Base-by-base conservation (phyloP, 139 green algal genomes). In the Micractinium conductrix region DNA sequence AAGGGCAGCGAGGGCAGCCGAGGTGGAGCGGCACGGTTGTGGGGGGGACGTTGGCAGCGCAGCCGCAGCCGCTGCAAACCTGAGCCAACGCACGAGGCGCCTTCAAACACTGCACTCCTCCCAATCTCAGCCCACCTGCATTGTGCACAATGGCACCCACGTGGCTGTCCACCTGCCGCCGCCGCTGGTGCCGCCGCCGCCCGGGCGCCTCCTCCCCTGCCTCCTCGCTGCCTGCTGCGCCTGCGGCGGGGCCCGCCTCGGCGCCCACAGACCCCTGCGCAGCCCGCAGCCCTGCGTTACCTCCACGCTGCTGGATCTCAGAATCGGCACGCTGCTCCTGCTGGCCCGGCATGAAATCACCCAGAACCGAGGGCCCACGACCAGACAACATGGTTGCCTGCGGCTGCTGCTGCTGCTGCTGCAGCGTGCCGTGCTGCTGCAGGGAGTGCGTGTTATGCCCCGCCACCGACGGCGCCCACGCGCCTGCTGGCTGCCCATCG, bases 371-470 rank as follows among this genome's bases (percentile, higher is more conserved):
- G 43, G 79, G 79, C 2, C 79, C 79, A 4, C 79, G 62, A 1
- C 63, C 79, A 1, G 79, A 84, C 62, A 84, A 63, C 79, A 83
- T 83, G 38, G 78, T 83, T 14, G 58, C 28, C 58, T 85, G 80
- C 40, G 45, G 38, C 50, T 55, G 48, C 1, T 33, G 38, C 80
- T 53, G 67, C 79, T 78, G 65, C n/a, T n/a, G n/a, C 58, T 85
- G 80, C 40, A 35, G 38, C 50, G 42, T 35, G 0, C 33, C 42
- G 67, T 53, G 67, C 79, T 78, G 65, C 42, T 30, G 26, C 63
- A 65, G 48, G 2, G 62, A 37, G 17, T 17, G 35, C 17, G 74
- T 35, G 8, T 19, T 14, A 30, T 62, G 72, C 5, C 16, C 44
- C 3, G 43, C 72, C 30, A n/a, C 72, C 44, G 72, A 60, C 28